Evolutionary conservation across 2,329 filamentous ascomycete genomes (phyloP), one percentile per base, ranked within the genome.

Genomic region (Lachnellula subtilissima): DNA sequence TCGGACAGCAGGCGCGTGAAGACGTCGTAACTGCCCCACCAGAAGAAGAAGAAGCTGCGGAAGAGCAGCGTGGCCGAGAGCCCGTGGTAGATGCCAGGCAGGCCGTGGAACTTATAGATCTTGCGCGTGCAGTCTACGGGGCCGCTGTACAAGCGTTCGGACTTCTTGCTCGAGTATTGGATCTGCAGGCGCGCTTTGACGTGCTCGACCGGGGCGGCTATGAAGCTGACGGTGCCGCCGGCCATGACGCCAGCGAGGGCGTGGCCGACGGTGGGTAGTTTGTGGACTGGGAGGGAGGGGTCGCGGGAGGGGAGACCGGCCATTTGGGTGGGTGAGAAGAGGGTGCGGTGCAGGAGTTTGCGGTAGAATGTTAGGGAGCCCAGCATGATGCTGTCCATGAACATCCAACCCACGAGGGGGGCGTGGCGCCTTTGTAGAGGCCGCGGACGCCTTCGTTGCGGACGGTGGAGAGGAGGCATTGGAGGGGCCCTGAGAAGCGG

Each of bases 11-110:
- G 74, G 22, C 83, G 79, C 5, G 89, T 89, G 64, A 97, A 81
- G 32, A 96, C 65, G 67, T 97, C 93, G 76, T 99, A 99, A 58
- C 85, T 88, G n/a, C 86, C 86, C 94, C 94, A 99, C 92, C 92
- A 97, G 76, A 87, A 94, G 80, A 96, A 97, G 79, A 99, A 99
- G 75, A 93, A 96, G 14, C 85, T 84, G 17, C 94, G 83, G 76
- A 97, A 97, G 48, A 97, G 73, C 49, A 97, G 76, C 0, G 94
- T 97, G 1, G 94, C 89, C 39, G 74, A 77, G 12, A 99, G 80
- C 0, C 94, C 94, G 69, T 91, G 91, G 72, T 93, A 99, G 7
- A 99, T 72, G 37, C 93, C 94, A 22, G 73, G 70, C 2, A 97
- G 66, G 47, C 94, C 93, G 71, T 97, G 91, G 50, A 76, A 71